Base-by-base conservation (phyloP, 1,139 yeast species). In the Pichia sp. region DNA sequence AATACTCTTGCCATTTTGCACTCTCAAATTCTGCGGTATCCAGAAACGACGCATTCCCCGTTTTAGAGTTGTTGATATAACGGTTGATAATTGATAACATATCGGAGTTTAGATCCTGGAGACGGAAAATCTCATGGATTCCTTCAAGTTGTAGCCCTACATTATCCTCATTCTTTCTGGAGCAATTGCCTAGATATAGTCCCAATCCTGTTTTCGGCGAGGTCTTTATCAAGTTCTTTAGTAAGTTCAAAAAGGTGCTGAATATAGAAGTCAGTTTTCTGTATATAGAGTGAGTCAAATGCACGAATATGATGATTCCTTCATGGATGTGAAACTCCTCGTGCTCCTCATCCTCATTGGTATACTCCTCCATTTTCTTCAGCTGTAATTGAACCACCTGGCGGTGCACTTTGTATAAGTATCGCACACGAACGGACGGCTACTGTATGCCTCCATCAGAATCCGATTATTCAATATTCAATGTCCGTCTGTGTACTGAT, bases 151-250 rank as follows among this genome's bases (percentile, higher is more conserved):
- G 35, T 51, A 46, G 4, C 13, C 22, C 14, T 4, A 16, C 9
- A 5, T 29, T 5, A 20, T 39, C 14, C 21, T 22, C 27, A 16
- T 29, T 27, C 17, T 39, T 37, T 14, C 35, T 33, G 1, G 37
- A 27, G 44, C 77, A 64, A 48, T 78, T 74, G 57, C 74, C 75
- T 19, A 81, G 54, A 49, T 74, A 79, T 32, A 81, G 67, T 0
- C 87, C 88, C 24, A 80, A 61, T 0, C 86, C 87, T 0, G 86
- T 74, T 39, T 65, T 66, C 3, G 83, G 81, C 38, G 72, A 55
- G 0, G 79, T 67, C 28, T 77, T 74, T 2, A 77, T 69, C 41
- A 79, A 59, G 30, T 74, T 78, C 5, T 74, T 62, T 64, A 78
- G 69, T 33, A 81, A 59, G 9, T 69, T 74, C 40, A 67, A 62